Conservation (phyloP, 768 basidiomycete species). For the Rhodocollybia butyracea region DNA sequence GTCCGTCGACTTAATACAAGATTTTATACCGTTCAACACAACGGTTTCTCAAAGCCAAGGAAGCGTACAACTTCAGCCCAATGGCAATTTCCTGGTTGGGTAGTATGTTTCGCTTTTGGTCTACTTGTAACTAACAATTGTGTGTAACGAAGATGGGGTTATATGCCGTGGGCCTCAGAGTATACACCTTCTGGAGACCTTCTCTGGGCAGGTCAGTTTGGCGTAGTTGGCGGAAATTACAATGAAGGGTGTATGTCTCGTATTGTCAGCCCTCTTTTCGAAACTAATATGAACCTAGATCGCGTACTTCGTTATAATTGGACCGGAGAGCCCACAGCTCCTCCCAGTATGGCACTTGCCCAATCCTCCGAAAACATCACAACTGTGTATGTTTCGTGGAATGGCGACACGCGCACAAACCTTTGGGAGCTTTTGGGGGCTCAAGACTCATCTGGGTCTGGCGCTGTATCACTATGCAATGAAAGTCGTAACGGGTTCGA, state of each 20-base stretch:
- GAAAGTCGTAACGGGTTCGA: conserved; percentile 13
- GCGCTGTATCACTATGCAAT: neutral
- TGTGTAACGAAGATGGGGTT: neutral
- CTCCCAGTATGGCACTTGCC: conserved; percentile 8
- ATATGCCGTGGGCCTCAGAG: conserved; percentile 2
- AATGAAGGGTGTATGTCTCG: conserved; percentile 2
- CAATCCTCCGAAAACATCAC: neutral
- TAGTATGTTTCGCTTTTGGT: neutral
- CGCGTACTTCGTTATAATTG: conserved; percentile 7
- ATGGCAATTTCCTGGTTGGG: conserved; percentile 4
- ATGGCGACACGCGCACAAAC: conserved; percentile 16
- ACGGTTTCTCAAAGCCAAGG: conserved; percentile 4
- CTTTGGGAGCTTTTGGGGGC: conserved; percentile 10
- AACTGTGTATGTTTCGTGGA: conserved; percentile 17
- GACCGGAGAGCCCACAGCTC: conserved; percentile 14
- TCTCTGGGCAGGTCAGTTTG: conserved; percentile 5
- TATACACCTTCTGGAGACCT: neutral
- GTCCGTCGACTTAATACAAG: neutral
- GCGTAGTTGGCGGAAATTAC: neutral
- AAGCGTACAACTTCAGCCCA: conserved; percentile 9
- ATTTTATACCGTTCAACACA: neutral
- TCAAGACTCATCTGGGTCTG: neutral
- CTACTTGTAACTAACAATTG: neutral
- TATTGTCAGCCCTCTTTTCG: neutral
- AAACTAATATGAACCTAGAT: neutral